Evolutionary conservation across 768 basidiomycete species (phyloP).

Genomic region (Rhizopogon sp.): DNA sequence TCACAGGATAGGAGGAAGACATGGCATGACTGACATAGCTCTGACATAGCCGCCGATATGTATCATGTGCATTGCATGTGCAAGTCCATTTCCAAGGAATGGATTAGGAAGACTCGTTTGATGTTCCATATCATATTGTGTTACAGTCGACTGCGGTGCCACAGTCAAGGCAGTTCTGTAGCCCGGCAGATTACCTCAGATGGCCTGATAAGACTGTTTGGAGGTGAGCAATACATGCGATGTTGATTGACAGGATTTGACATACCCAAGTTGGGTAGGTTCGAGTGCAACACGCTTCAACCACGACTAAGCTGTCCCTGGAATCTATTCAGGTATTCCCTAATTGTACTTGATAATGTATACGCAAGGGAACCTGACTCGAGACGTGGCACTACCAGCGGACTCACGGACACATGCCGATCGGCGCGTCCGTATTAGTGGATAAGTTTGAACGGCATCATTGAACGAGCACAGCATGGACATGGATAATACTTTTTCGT

Average conservation of each 20-base stretch:
- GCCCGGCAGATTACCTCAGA: neutral
- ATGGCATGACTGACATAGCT: too few species aligned
- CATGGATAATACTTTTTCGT: too few species aligned
- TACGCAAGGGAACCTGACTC: too few species aligned
- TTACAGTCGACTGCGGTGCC: neutral
- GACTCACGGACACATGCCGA: too few species aligned
- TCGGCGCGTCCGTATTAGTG: too few species aligned
- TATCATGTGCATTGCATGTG: neutral
- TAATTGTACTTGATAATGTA: neutral
- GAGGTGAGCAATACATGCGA: neutral
- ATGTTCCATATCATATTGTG: too few species aligned
- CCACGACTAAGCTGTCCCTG: neutral
- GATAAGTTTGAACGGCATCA: too few species aligned
- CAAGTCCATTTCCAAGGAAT: neutral
- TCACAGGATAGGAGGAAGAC: neutral
- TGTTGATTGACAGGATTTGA: neutral
- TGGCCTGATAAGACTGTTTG: neutral
- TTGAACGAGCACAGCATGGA: too few species aligned
- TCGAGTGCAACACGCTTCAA: neutral
- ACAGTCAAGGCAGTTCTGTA: neutral
- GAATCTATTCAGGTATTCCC: neutral
- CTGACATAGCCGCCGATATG: neutral
- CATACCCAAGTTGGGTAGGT: neutral
- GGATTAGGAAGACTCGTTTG: neutral
- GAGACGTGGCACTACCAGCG: too few species aligned